Base-by-base conservation (phyloP, 2,329 filamentous ascomycete species). In the Falciphora oryzae region DNA sequence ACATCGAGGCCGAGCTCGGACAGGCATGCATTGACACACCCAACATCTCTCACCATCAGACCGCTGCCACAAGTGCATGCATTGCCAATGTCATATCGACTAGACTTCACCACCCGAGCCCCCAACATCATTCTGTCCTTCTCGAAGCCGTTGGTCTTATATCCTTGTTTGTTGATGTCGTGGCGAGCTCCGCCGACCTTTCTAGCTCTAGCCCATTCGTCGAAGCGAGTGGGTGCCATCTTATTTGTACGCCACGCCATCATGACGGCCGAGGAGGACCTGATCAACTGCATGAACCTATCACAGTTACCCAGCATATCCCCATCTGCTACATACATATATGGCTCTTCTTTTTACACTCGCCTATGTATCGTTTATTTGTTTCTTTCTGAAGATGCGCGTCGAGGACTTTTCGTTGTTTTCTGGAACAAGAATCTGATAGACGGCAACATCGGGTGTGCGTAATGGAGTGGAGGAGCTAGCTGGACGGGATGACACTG, bases 391-490 rank as follows among this genome's bases (percentile, higher is more conserved):
- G 22, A 6, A n/a, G 44, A 22, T 53, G 44, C 22, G 44, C 6
- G 10, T 53, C 22, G 10, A 22, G 38, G 18, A 11, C 10, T 53
- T 53, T 53, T 62, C 38, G 61, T 44, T 57, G 59, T 65, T 68
- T 63, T 65, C 63, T 61, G 62, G 57, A 38, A 22, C 7, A 35
- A 66, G 62, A 65, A 65, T 68, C 63, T 68, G 61, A 65, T 68
- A 66, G 63, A 59, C 65, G 67, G 63, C 64, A 61, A 65, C 57
- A 61, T 63, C 61, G 57, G 44, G 44, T 29, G 31, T 63, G 61
- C 63, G 44, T 63, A 31, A 63, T 61, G 58, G 44, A 8, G 44
- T 11, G 44, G 44, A 18, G 16, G 22, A 25, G 22, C n/a, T 25
- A n/a, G n/a, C 18, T 53, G 44, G 31, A n/a, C 32, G 11, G 65